Conservation (phyloP, 169 alveolate species). For the Amoebophrya sp. region DNA sequence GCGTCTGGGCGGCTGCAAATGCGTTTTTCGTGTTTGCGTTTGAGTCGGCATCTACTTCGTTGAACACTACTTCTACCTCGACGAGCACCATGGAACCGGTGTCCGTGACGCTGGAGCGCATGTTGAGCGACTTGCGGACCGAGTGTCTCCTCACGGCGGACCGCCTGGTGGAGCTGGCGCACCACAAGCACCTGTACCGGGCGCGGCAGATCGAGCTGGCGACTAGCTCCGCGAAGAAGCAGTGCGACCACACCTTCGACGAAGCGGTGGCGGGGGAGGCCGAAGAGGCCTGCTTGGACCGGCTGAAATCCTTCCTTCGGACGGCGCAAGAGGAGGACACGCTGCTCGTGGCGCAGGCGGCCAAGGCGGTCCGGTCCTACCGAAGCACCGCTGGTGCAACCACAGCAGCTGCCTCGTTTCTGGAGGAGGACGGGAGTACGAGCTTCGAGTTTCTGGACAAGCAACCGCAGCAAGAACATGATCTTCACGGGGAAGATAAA, state of each 20-base stretch:
- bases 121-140: not conserved
- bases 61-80: no score
- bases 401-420: no score
- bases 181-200: not conserved
- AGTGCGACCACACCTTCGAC: not conserved
- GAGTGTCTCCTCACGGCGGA: not conserved
- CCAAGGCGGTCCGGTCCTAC: not conserved
- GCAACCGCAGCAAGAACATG: no score
- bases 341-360: not conserved
- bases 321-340: not conserved
- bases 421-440: no score
- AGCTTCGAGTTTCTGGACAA: no score
- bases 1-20: no score
- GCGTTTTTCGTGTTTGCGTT: no score
- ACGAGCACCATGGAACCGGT: no score
- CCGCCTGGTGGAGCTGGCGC: not conserved
- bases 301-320: not conserved
- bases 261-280: not conserved
- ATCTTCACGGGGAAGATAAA: no score
- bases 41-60: no score
- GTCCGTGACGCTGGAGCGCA: no score
- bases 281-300: not conserved
- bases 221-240: not conserved
- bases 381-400: no score
- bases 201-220: not conserved